phyloP scores from a whole-genome alignment of 805 yeast genomes.

The Monosporozyma aquatica region DNA sequence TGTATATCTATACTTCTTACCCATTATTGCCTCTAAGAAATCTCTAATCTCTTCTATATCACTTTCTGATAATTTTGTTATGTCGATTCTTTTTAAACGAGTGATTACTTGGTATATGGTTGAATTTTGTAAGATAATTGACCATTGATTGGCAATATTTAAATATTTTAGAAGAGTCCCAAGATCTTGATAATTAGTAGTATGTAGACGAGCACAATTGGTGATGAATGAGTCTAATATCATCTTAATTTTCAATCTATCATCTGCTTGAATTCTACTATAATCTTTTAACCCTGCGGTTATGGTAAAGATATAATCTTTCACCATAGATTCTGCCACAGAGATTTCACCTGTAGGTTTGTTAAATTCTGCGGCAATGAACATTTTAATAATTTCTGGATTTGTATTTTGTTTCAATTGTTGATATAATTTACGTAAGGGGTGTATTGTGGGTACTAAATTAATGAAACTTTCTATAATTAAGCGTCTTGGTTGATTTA shows the following conservation, averaged over 20 bases:
- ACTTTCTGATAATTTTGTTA: neutral
- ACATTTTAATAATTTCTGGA: conserved; percentile 15
- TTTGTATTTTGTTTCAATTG: conserved; percentile 17
- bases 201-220: neutral
- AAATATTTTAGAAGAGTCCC: neutral
- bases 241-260: neutral
- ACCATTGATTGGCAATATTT: neutral
- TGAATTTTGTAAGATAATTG: neutral
- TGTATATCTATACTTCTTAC: neutral
- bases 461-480: conserved; percentile 17
- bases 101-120: neutral
- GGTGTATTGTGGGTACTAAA: conserved; percentile 15
- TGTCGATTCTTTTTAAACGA: neutral
- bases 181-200: neutral
- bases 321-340: neutral
- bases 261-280: neutral
- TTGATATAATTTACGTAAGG: conserved; percentile 14
- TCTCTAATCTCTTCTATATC: neutral
- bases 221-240: neutral
- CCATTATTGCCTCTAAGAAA: neutral
- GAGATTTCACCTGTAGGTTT: conserved; percentile 7
- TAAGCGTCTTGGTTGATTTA: neutral
- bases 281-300: neutral
- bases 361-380: conserved; percentile 21
- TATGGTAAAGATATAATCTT: neutral